These are phyloP conservation scores for Penicillium maclennaniae DNA, from an alignment of 495 filamentous ascomycete genomes.

Conservation along the genomic window DNA sequence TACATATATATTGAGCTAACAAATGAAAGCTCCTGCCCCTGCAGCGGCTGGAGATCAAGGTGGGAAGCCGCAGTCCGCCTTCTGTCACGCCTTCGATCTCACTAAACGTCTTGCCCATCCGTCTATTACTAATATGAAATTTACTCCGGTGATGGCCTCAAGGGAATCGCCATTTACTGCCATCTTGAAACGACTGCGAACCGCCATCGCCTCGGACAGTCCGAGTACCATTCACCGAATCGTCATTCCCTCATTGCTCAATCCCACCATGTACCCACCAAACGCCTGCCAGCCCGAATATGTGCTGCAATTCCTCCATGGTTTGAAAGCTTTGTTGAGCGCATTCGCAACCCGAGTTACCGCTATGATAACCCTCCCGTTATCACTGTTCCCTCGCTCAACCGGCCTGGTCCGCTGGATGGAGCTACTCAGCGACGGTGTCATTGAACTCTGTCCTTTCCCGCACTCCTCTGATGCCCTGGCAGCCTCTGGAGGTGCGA, in stretches of 20 bases:
- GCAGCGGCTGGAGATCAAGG: constrained; percentile 26
- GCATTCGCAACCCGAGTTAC: constrained; percentile 62
- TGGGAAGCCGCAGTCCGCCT: constrained; percentile 39
- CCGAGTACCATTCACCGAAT: constrained; percentile 71
- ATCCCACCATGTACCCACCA: constrained; percentile 74
- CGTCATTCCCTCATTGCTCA: constrained; percentile 77
- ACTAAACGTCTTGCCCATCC: constrained; percentile 72
- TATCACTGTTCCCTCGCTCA: constrained; percentile 74
- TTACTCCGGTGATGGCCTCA: constrained; percentile 49
- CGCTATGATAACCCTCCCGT: constrained; percentile 71
- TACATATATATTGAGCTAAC: constrained; percentile 15
- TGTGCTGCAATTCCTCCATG: constrained; percentile 80
- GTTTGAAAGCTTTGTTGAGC: constrained; percentile 69
- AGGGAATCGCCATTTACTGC: constrained; percentile 59
- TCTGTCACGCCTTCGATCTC: constrained; percentile 89
- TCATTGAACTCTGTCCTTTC: constrained; percentile 84
- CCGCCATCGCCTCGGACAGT: constrained; percentile 54
- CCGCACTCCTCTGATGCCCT: constrained; percentile 60
- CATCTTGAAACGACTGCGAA: constrained; percentile 58
- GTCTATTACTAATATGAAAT: constrained; percentile 51
- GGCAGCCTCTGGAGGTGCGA: constrained; percentile 49
- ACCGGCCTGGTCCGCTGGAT: constrained; percentile 82
- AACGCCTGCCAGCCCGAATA: constrained; percentile 61
- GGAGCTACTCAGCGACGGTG: constrained; percentile 79
- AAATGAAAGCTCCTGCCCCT: constrained; percentile 16